Percentiles rank a stretch among this genome's conserved stretches.
phyloP scores from a whole-genome alignment of 257 asterid species.

The Forsythia viridissima region DNA sequence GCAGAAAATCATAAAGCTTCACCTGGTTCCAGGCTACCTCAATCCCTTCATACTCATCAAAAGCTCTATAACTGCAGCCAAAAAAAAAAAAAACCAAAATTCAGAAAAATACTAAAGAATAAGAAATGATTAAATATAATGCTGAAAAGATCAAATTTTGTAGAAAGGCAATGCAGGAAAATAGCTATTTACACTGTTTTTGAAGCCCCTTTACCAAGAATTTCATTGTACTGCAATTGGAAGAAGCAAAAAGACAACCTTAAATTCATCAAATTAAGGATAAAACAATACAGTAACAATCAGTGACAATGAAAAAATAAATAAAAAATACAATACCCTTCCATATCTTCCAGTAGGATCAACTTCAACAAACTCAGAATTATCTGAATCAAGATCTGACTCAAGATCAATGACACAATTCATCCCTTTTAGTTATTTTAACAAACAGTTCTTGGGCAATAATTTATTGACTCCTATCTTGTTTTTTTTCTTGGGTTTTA shows the following conservation, averaged over 20 bases:
- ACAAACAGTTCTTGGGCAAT: conserved; percentile 10
- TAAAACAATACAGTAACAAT: conserved; percentile 12
- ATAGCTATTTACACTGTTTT: conserved; percentile 77
- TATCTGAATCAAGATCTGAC: conserved; percentile 63
- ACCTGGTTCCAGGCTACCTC: conserved; percentile 99
- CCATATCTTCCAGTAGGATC: conserved; percentile 98
- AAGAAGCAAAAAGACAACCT: not conserved
- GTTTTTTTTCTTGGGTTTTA: not conserved
- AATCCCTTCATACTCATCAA: conserved; percentile 97
- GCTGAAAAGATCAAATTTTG: conserved; percentile 17
- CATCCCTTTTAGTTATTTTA: conserved; percentile 39
- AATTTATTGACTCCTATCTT: not conserved
- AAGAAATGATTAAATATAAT: not conserved
- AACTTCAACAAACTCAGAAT: conserved; percentile 80
- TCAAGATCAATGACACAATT: conserved; percentile 56
- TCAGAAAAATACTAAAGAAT: not conserved
- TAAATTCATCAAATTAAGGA: conserved; percentile 11
- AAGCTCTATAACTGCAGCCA: conserved; percentile 74
- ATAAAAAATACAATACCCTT: conserved; percentile 53
- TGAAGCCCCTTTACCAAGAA: conserved; percentile 97
- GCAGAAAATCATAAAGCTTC: conserved; percentile 75
- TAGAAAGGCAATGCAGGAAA: conserved; percentile 21
- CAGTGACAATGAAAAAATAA: not conserved
- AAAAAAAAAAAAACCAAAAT: not conserved
- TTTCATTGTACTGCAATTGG: conserved; percentile 78